These are phyloP conservation scores for Rhizoctonia solani DNA, from an alignment of 1,284 basidiomycete genomes.

Conservation along the genomic window DNA sequence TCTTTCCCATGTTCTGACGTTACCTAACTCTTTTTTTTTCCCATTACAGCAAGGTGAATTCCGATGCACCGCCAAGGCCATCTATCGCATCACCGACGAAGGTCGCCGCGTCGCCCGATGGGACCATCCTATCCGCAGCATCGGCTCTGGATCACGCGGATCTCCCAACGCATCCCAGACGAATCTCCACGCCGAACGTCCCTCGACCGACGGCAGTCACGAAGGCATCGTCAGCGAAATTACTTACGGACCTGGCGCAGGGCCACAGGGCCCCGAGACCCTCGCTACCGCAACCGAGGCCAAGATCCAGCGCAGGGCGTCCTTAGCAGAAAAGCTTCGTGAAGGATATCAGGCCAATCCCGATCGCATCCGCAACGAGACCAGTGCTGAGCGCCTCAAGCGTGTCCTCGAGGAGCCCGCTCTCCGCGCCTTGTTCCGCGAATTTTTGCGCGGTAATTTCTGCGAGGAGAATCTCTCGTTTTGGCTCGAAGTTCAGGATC, in stretches of 20 bases:
- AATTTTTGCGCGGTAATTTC: conserved; percentile 92
- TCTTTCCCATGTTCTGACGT: neutral
- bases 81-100: conserved; percentile 93
- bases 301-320: conserved; percentile 76
- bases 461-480: conserved; percentile 98
- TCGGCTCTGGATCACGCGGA: conserved; percentile 10
- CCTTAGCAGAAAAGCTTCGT: conserved; percentile 75
- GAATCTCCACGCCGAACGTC: conserved; percentile 55
- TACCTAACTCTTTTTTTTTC: conserved; percentile 8
- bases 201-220: conserved; percentile 50
- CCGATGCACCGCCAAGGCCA: conserved; percentile 90
- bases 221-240: conserved; percentile 49
- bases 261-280: conserved; percentile 45
- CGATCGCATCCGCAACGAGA: conserved; percentile 62
- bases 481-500: conserved; percentile 97
- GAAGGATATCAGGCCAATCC: conserved; percentile 55
- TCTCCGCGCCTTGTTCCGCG: conserved; percentile 87
- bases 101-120: conserved; percentile 84
- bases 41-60: conserved; percentile 87
- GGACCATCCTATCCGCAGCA: conserved; percentile 50
- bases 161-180: conserved; percentile 69
- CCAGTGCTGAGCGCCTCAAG: conserved; percentile 86
- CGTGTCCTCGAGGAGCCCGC: conserved; percentile 95
- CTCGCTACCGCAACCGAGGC: conserved; percentile 50
- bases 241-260: conserved; percentile 41